Evolutionary conservation across 2,329 filamentous ascomycete genomes (phyloP).

Genomic region (Ciborinia camelliae): DNA sequence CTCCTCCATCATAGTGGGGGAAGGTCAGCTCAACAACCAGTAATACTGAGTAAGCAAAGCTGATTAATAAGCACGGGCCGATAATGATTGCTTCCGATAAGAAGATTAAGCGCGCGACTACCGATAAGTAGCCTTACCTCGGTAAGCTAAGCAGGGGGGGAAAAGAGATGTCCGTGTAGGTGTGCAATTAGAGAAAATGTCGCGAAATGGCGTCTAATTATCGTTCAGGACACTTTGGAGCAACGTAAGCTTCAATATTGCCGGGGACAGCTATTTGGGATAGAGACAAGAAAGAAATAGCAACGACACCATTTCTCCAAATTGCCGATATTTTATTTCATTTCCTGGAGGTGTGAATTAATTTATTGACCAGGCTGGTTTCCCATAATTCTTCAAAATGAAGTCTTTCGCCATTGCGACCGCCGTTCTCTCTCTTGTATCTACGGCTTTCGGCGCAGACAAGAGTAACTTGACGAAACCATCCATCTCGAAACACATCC

Average conservation of each 20-base stretch:
- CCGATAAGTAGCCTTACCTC: neutral
- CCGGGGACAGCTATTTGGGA: slow-evolving; percentile 1
- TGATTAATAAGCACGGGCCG: slow-evolving; percentile 1
- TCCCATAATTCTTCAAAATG: slow-evolving; percentile 32
- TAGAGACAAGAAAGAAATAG: slow-evolving; percentile 5
- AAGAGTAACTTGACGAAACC: slow-evolving; percentile 36
- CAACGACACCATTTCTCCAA: slow-evolving; percentile 3
- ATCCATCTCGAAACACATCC: slow-evolving; percentile 54
- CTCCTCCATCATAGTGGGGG: slow-evolving; percentile 2
- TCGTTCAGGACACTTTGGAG: slow-evolving; percentile 28
- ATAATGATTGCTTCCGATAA: neutral
- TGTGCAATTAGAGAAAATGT: slow-evolving; percentile 9
- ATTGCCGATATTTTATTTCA: neutral
- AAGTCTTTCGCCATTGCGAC: slow-evolving; percentile 47
- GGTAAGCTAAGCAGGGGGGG: neutral
- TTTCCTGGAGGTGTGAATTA: neutral
- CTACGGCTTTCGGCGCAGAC: slow-evolving; percentile 33
- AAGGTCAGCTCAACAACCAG: neutral
- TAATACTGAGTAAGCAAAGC: no score
- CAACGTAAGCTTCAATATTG: slow-evolving; percentile 31
- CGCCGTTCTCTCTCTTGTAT: slow-evolving; percentile 54
- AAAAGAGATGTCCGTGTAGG: neutral
- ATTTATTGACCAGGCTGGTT: neutral
- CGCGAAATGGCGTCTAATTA: slow-evolving; percentile 12
- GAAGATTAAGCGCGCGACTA: neutral